phyloP scores from a whole-genome alignment of 1,139 yeast species.

The Yamadazyma diospyri region DNA sequence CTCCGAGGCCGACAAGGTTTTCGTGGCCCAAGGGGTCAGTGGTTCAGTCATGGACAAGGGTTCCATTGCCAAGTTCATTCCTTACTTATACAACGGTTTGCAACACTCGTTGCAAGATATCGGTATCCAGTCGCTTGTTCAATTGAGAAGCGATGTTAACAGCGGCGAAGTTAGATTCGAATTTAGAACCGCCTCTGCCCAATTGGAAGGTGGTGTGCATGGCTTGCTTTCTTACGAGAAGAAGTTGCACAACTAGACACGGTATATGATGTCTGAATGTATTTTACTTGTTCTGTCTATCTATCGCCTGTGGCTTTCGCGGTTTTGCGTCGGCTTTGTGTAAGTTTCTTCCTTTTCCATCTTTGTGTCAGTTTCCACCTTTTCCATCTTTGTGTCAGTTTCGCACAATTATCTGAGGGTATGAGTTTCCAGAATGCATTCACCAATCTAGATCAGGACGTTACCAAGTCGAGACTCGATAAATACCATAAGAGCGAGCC shows the following conservation, averaged over 20 bases:
- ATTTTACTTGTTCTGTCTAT: no score
- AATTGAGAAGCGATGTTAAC: conserved; percentile 63
- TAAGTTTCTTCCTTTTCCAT: no score
- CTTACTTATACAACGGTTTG: conserved; percentile 90
- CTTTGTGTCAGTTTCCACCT: no score
- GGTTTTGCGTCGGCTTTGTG: no score
- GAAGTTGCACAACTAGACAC: conserved; percentile 78
- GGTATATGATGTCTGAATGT: no score
- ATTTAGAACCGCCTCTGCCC: conserved; percentile 97
- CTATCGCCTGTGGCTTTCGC: no score
- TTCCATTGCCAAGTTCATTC: conserved; percentile 87
- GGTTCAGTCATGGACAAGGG: conserved; percentile 98
- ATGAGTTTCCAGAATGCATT: conserved; percentile 21
- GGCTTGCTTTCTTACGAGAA: conserved; percentile 96
- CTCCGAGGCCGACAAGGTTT: conserved; percentile 90
- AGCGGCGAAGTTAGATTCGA: conserved; percentile 84
- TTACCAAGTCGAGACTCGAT: conserved; percentile 39
- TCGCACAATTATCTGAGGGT: no score
- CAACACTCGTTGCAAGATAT: conserved; percentile 99
- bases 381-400: no score
- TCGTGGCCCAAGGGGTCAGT: conserved; percentile 98
- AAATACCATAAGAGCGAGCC: conserved; percentile 47
- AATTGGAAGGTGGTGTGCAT: conserved; percentile 97
- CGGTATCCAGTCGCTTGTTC: conserved; percentile 70
- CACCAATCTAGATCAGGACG: conserved; percentile 48